These are phyloP conservation scores for Phytomonas sp. DNA, from an alignment of 208 protist genomes.

Conservation along the genomic window DNA sequence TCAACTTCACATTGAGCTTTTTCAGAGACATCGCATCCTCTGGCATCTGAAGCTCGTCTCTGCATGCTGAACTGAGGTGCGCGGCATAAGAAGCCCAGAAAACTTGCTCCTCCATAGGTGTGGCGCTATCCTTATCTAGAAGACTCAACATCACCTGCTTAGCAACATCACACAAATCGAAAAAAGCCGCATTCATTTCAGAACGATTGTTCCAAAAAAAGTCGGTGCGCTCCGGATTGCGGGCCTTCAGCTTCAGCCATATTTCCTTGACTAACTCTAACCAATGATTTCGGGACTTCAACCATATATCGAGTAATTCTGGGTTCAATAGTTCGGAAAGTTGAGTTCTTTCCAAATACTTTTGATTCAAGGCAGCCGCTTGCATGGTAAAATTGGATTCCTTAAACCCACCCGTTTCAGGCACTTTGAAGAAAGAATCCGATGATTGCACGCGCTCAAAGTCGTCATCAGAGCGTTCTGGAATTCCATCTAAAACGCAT, in stretches of 20 bases:
- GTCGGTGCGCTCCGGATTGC: constrained; percentile 36
- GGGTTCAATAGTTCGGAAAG: constrained; percentile 26
- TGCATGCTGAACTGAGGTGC: constrained; percentile 42
- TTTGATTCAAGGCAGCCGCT: constrained; percentile 26
- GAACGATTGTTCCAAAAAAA: constrained; percentile 83
- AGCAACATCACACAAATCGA: constrained; percentile 81
- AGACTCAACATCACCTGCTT: constrained; percentile 67
- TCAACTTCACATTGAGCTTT: constrained; percentile 89
- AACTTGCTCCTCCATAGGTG: constrained; percentile 36
- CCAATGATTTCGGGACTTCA: constrained; percentile 40
- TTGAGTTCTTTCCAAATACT: constrained; percentile 32
- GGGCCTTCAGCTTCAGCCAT: constrained; percentile 33
- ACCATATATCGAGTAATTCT: constrained; percentile 65
- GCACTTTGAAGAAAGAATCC: constrained; percentile 11
- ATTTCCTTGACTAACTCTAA: constrained; percentile 46
- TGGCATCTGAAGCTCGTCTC: constrained; percentile 54
- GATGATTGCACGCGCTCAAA: constrained; percentile 22
- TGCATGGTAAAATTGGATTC: constrained; percentile 24
- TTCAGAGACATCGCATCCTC: constrained; percentile 53
- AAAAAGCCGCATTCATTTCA: constrained; percentile 80
- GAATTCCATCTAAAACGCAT: constrained; percentile 35
- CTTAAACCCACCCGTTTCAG: constrained; percentile 45
- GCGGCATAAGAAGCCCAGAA: constrained; percentile 74
- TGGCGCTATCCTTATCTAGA: constrained; percentile 39
- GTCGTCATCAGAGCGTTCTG: constrained; percentile 26